These are phyloP conservation scores for Trichothecium sympodiale DNA, from an alignment of 2,329 filamentous ascomycete genomes.

Conservation along the genomic window DNA sequence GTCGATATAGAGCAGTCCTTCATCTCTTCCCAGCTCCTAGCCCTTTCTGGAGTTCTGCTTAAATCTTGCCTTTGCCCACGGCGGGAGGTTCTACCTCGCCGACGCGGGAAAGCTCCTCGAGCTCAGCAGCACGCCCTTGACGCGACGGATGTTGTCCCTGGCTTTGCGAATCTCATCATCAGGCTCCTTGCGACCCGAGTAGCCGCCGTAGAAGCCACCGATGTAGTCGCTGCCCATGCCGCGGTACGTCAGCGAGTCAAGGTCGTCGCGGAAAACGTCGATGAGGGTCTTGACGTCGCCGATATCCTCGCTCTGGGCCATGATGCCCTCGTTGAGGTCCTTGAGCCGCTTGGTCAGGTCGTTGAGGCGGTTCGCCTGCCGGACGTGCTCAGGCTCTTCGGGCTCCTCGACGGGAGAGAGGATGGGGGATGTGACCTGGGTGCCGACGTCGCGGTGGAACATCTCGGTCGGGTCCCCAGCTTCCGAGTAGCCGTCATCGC, in stretches of 20 bases:
- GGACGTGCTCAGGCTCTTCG: conserved; percentile 18
- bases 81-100: conserved; percentile 1
- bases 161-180: conserved; percentile 63
- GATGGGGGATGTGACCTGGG: conserved; percentile 33
- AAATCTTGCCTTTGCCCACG: too few relatives aligned
- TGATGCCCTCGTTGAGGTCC: conserved; percentile 30
- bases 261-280: conserved; percentile 51
- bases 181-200: conserved; percentile 34
- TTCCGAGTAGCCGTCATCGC: conserved; percentile 23
- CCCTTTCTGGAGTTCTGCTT: too few relatives aligned
- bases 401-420: conserved; percentile 4
- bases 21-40: too few relatives aligned
- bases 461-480: conserved; percentile 61
- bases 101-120: conserved; percentile 59
- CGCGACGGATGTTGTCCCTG: conserved; percentile 63
- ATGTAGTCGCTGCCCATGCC: neutral
- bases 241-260: conserved; percentile 48
- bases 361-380: conserved; percentile 29
- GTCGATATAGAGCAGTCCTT: too few relatives aligned
- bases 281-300: conserved; percentile 40
- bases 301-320: conserved; percentile 34
- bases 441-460: conserved; percentile 71
- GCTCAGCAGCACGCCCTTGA: conserved; percentile 70
- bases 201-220: conserved; percentile 12
- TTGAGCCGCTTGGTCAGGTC: conserved; percentile 30